Evolutionary conservation across 371 early-diverging fungal genomes (phyloP), one percentile per base, ranked within the genome.

Genomic region (Entomophthora muscae): DNA sequence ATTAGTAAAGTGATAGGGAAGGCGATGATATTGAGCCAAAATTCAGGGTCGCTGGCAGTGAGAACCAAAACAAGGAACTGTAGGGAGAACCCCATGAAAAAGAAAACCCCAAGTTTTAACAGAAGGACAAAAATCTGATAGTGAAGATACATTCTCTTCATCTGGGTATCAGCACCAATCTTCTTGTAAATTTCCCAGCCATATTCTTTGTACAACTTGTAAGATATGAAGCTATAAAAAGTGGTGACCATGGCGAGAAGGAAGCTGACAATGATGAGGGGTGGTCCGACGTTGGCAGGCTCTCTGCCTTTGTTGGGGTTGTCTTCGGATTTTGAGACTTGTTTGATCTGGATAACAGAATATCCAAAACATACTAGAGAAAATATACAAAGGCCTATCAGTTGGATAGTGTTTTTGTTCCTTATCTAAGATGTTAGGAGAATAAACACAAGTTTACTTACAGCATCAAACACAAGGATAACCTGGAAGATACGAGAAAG

Each of bases 181-280:
- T 87, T 84, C 72, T 95, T 95, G 74, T 91, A 95, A 51, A 95
- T 89, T 68, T 84, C 85, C 93, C 93, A 95, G 52, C 93, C 93
- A 77, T 89, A 94, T 70, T 90, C 87, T 55, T 82, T 79, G 70
- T 90, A 92, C 32, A 91, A 73, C 29, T 66, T 69, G 64, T 68
- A 72, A 2, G 69, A 66, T 5, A 73, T 52, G 66, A 65, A 71
- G 17, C 65, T 61, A n/a, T 68, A 59, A 3, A 69, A 33, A 26
- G 54, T 54, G 33, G 71, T 69, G 0, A 65, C 64, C 29, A 73
- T 3, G 0, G 64, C 69, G 33, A 70, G 62, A 61, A 71, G 62
- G 29, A 60, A 61, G 42, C 66, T 64, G 21, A 68, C 66, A 0
- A 61, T 60, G 51, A 66, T 66, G 31, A 73, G 53, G 22, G 63